These are phyloP conservation scores for Auricularia sp. DNA, from an alignment of 768 basidiomycete species.

Conservation along the genomic window DNA sequence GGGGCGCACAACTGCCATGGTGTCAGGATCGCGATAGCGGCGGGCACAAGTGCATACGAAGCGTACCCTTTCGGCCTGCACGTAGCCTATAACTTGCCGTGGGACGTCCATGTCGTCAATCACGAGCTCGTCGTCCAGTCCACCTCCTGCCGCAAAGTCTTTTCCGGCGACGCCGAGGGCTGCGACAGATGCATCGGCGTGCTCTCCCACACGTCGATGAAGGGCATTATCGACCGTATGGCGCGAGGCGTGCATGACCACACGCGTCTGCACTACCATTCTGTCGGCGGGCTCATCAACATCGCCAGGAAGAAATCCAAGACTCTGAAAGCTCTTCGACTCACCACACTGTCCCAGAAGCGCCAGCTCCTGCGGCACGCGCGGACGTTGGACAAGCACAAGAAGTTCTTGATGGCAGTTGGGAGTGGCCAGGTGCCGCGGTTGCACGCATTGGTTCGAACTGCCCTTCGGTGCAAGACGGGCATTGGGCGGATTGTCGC, in stretches of 20 bases:
- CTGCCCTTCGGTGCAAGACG: constrained; percentile 8
- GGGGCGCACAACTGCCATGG: constrained; percentile 4
- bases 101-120: constrained; percentile 6
- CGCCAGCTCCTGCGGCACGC: background rate
- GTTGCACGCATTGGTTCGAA: constrained; percentile 12
- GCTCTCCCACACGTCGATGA: constrained; percentile 1
- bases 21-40: constrained; percentile 3
- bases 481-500: constrained; percentile 15
- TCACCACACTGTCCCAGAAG: background rate
- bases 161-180: background rate
- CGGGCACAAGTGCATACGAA: constrained; percentile 6
- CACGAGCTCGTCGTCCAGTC: constrained; percentile 1
- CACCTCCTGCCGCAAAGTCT: constrained; percentile 1
- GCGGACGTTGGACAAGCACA: constrained; percentile 11
- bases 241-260: constrained; percentile 12
- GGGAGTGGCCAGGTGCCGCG: constrained; percentile 15
- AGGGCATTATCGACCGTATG: constrained; percentile 14
- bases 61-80: constrained; percentile 14
- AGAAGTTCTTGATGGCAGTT: constrained; percentile 16
- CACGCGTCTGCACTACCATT: constrained; percentile 11
- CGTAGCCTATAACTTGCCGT: constrained; percentile 4
- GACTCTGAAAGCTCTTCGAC: constrained; percentile 2
- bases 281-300: constrained; percentile 9
- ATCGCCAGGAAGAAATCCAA: constrained; percentile 7
- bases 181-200: constrained; percentile 3